Base-by-base conservation (phyloP, 1,284 basidiomycete genomes). In the Cryptococcus jaspeensis region DNA sequence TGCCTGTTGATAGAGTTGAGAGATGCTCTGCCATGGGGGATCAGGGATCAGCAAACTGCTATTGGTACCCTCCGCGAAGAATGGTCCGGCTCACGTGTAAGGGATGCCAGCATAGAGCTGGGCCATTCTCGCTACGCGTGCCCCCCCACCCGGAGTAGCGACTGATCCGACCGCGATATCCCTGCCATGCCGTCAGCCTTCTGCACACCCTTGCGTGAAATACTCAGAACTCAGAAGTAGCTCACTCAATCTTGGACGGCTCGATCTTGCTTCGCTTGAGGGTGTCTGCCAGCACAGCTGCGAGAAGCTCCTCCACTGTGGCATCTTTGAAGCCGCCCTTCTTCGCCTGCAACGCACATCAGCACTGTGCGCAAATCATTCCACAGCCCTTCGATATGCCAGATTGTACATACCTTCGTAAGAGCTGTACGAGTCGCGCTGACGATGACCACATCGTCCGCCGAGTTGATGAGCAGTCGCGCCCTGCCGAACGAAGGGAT, bases 321-420 rank as follows among this genome's bases (percentile, higher is more conserved):
- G 89, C 90, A 77, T 95, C 92, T 76, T 95, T 92, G 82, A 97
- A 93, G 16, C 90, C 92, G 56, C 94, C 94, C 77, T 94, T 96
- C 77, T 84, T 89, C 35, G 68, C 69, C 72, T 74, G 50, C 15
- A 37, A 28, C 3, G 20, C 8, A 35, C 56, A n/a, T n/a, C 50
- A 60, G 25, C 42, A 52, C 20, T 11, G 0, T 43, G 9, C 23
- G 4, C 23, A 32, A 4, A 4, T 4, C n/a, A 43, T n/a, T 43
- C 12, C 11, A 18, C 11, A n/a, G 41, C n/a, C 3, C 11, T 11
- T 1, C 9, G 41, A 9, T 11, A n/a, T 5, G 16, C 28, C 28
- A 4, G 5, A 32, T 32, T 48, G 12, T 18, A 60, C 71, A 55
- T 44, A 89, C 90, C 83, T 91, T 93, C 42, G 92, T 95, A 64